phyloP scores from a whole-genome alignment of 371 early-diverging fungal species.

The Mucor circinelloides region DNA sequence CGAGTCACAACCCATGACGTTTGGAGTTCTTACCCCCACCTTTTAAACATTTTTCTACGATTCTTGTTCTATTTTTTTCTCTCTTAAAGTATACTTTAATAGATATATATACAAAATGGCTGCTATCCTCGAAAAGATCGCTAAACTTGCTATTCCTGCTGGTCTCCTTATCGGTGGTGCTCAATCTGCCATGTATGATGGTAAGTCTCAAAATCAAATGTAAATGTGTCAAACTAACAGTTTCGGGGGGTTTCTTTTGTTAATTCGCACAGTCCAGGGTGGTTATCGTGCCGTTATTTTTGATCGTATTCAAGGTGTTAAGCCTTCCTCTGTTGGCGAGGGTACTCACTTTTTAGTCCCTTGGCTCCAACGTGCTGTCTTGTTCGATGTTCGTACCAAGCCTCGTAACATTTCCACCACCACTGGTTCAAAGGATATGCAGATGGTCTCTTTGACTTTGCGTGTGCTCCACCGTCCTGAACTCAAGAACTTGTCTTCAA shows the following conservation, averaged over 20 bases:
- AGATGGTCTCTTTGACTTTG: slow-evolving; percentile 90
- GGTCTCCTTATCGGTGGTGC: slow-evolving; percentile 69
- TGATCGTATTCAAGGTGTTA: slow-evolving; percentile 94
- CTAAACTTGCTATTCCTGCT: slow-evolving; percentile 69
- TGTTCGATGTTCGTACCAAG: slow-evolving; percentile 90
- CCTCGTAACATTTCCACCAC: slow-evolving; percentile 97
- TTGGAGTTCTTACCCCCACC: not conserved
- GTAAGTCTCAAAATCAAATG: slow-evolving; percentile 49
- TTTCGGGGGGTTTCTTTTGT: slow-evolving; percentile 1
- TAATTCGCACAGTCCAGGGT: slow-evolving; percentile 77
- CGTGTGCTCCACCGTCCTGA: slow-evolving; percentile 95
- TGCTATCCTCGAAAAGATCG: slow-evolving; percentile 57
- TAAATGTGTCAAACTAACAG: slow-evolving; percentile 18
- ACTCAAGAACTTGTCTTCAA: slow-evolving; percentile 69
- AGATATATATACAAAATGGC: slow-evolving; percentile 29
- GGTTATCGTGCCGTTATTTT: slow-evolving; percentile 97
- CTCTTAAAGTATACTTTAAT: slow-evolving; percentile 6
- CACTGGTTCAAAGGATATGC: slow-evolving; percentile 89
- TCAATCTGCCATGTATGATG: slow-evolving; percentile 92
- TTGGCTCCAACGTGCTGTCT: slow-evolving; percentile 83
- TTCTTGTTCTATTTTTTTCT: not conserved
- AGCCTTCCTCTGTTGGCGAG: slow-evolving; percentile 77
- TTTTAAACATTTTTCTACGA: not conserved
- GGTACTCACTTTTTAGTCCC: slow-evolving; percentile 98
- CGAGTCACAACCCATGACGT: slow-evolving; percentile 10